These are phyloP conservation scores for Gymnopilus dilepis DNA, from an alignment of 768 basidiomycete species.

Conservation along the genomic window DNA sequence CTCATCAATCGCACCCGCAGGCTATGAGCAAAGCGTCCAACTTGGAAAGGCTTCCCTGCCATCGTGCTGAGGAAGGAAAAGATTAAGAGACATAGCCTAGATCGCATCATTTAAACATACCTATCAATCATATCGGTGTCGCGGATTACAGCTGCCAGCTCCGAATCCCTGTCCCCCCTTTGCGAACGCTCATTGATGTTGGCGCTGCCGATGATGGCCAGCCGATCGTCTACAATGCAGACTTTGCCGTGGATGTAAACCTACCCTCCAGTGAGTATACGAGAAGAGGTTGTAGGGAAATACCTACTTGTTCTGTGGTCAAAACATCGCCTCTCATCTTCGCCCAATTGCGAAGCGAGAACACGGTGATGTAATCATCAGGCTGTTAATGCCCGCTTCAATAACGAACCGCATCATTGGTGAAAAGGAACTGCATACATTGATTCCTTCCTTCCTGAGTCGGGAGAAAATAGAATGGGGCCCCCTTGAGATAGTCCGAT, in stretches of 20 bases:
- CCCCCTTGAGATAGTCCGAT: slow-evolving; percentile 85
- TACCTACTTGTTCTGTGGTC: slow-evolving; percentile 82
- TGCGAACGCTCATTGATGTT: slow-evolving; percentile 98
- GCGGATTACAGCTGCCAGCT: slow-evolving; percentile 88
- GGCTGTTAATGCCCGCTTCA: slow-evolving; percentile 56
- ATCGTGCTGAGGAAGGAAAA: slow-evolving; percentile 63
- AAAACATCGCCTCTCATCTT: slow-evolving; percentile 84
- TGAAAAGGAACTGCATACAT: slow-evolving; percentile 52
- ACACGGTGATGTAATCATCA: slow-evolving; percentile 89
- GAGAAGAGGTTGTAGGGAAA: background rate
- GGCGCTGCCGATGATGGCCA: slow-evolving; percentile 93
- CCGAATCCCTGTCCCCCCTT: slow-evolving; percentile 95
- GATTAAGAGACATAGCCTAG: background rate
- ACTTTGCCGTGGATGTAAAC: slow-evolving; percentile 92
- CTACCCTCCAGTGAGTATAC: slow-evolving; percentile 35
- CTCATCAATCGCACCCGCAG: slow-evolving; percentile 94
- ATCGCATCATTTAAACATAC: slow-evolving; percentile 42
- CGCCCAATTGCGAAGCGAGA: slow-evolving; percentile 92
- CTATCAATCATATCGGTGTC: slow-evolving; percentile 98
- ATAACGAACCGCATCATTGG: slow-evolving; percentile 15
- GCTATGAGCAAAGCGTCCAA: slow-evolving; percentile 96
- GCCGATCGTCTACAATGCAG: slow-evolving; percentile 92
- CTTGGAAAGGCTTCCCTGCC: slow-evolving; percentile 94
- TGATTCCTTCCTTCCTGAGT: slow-evolving; percentile 84
- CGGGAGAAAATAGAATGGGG: slow-evolving; percentile 91